These are phyloP conservation scores for Solioccasus polychromus DNA, from an alignment of 768 basidiomycete genomes.

Conservation along the genomic window DNA sequence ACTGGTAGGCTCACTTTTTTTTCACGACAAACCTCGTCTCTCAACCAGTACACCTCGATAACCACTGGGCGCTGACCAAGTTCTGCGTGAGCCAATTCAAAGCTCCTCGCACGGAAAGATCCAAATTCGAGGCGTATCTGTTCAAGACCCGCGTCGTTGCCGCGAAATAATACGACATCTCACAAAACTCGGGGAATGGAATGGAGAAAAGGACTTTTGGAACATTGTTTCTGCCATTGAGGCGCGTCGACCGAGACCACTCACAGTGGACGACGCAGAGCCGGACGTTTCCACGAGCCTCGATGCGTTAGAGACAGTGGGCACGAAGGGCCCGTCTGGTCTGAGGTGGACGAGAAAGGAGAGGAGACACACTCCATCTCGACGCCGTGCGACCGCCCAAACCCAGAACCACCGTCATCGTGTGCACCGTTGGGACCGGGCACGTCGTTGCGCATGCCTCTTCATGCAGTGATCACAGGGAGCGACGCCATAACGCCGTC, in stretches of 20 bases:
- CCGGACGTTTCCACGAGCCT: too few relatives aligned
- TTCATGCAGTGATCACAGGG: conserved; percentile 40
- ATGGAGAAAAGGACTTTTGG: conserved; percentile 60
- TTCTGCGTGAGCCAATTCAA: conserved; percentile 86
- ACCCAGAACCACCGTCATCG: conserved; percentile 55
- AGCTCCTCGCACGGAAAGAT: conserved; percentile 52
- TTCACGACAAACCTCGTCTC: conserved; percentile 1
- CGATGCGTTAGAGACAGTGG: too few relatives aligned
- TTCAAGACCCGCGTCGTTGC: conserved; percentile 51
- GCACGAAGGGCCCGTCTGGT: too few relatives aligned
- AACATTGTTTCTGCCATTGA: conserved; percentile 51
- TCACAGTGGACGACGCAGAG: conserved; percentile 14
- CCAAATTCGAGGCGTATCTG: conserved; percentile 56
- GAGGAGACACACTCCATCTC: conserved; percentile 28
- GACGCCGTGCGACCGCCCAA: conserved; percentile 53
- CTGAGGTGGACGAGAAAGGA: too few relatives aligned
- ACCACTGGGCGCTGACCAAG: conserved; percentile 83
- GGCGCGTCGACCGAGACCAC: conserved; percentile 21
- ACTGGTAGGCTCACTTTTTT: conserved; percentile 46
- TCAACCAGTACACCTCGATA: conserved; percentile 73
- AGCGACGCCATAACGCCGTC: conserved; percentile 48
- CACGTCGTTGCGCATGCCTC: conserved; percentile 33
- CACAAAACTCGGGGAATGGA: conserved; percentile 48
- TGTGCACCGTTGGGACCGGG: conserved; percentile 43
- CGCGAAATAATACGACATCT: conserved; percentile 62